Base-by-base conservation (phyloP, 75 land plant genomes). In the Isoetes taiwanensis region DNA sequence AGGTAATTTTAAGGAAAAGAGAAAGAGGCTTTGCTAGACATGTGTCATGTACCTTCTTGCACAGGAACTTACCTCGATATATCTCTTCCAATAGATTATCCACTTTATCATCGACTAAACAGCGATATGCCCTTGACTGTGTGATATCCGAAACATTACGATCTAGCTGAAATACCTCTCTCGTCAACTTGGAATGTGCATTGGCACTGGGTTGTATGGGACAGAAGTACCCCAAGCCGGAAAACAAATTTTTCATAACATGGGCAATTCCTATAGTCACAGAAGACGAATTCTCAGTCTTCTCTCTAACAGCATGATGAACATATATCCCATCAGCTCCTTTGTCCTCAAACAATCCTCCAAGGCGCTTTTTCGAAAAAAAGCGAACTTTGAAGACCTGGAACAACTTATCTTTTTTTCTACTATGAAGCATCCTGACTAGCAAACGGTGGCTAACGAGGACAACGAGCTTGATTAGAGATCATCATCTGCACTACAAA, bases 21-120 rank as follows among this genome's bases (percentile, higher is more conserved):
- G n/a, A n/a, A n/a, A n/a, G n/a, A n/a, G n/a, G n/a, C n/a, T n/a
- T n/a, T n/a, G n/a, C n/a, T n/a, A n/a, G n/a, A n/a, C n/a, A n/a
- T n/a, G n/a, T n/a, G n/a, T n/a, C n/a, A n/a, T n/a, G n/a, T n/a
- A n/a, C n/a, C n/a, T n/a, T n/a, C n/a, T n/a, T n/a, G n/a, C n/a
- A n/a, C n/a, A n/a, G n/a, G n/a, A n/a, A n/a, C 58, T 53, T 55
- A 71, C 74, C 74, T 57, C 37, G 50, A 10, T 58, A 50, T 20
- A 71, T 57, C 37, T 71, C 67, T 30, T 71, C 74, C 9, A 71
- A 33, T 42, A 71, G 16, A n/a, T 71, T 68, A 50, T 71, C 74
- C 19, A 59, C 39, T 16, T 54, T 58, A 24, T 59, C 69, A 32
- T 50, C 38, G 5, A 62, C 60, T 39, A 71, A 50, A 4, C 64